These are phyloP conservation scores for Agrocybe praecox DNA, from an alignment of 768 basidiomycete species.

Conservation along the genomic window DNA sequence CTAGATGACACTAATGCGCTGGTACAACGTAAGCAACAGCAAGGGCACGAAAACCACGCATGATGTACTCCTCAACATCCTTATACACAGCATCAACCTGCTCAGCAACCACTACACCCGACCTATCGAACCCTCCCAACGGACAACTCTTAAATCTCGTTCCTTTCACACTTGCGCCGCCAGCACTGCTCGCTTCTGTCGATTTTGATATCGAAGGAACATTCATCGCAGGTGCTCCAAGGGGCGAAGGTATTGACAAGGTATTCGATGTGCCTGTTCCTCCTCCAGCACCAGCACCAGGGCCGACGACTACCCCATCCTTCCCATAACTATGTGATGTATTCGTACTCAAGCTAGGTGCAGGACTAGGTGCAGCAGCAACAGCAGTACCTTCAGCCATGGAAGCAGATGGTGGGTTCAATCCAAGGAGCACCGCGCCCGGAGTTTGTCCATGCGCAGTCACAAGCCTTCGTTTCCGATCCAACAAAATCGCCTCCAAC, in stretches of 20 bases:
- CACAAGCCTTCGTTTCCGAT: slow-evolving; percentile 59
- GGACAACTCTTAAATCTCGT: slow-evolving; percentile 78
- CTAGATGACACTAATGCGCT: too few species aligned
- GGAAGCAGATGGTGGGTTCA: neutral
- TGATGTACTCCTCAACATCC: too few species aligned
- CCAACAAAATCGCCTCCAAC: slow-evolving; percentile 67
- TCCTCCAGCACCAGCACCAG: neutral
- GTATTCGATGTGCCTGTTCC: neutral
- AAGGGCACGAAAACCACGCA: too few species aligned
- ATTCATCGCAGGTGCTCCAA: neutral
- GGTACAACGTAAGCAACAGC: too few species aligned
- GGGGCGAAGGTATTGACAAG: neutral
- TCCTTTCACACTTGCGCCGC: slow-evolving; percentile 39
- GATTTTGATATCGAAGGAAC: neutral
- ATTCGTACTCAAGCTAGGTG: neutral
- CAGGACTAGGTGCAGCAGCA: slow-evolving; percentile 9
- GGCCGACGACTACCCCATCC: too few species aligned
- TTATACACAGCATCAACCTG: slow-evolving; percentile 39
- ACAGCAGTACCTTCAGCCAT: neutral
- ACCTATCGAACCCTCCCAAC: slow-evolving; percentile 42
- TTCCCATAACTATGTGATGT: too few species aligned
- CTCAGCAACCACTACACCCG: slow-evolving; percentile 52
- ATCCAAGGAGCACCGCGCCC: neutral
- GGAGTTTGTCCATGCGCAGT: slow-evolving; percentile 12
- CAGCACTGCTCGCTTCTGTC: slow-evolving; percentile 6